These are phyloP conservation scores for Suillus subalutaceus DNA, from an alignment of 768 basidiomycete genomes.

Conservation along the genomic window DNA sequence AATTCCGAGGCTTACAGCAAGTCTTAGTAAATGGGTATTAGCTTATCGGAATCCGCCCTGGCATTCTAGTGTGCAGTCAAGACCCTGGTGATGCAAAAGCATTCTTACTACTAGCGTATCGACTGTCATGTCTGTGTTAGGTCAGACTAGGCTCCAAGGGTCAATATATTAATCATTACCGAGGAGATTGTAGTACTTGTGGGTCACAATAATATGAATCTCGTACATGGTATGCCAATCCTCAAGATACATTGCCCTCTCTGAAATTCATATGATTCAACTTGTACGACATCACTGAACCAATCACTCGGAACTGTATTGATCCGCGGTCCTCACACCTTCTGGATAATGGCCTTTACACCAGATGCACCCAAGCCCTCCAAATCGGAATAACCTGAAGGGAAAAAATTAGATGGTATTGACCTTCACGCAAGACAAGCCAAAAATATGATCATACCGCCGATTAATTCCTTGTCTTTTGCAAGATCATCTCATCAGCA, in stretches of 20 bases:
- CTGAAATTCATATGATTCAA: neutral
- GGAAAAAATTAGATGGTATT: neutral
- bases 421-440: neutral
- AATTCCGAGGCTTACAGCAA: neutral
- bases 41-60: neutral
- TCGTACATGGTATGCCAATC: slow-evolving; percentile 2
- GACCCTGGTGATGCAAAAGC: neutral
- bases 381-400: slow-evolving; percentile 5
- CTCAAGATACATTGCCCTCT: neutral
- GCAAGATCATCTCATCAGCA: neutral
- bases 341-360: neutral
- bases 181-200: neutral
- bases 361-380: neutral
- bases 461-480: slow-evolving; percentile 2
- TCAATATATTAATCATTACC: neutral
- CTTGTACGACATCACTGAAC: slow-evolving; percentile 5
- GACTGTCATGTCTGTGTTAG: neutral
- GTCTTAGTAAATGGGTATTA: neutral
- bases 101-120: neutral
- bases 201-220: neutral
- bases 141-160: neutral
- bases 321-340: neutral
- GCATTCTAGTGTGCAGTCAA: neutral
- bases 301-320: neutral
- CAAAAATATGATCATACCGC: neutral